Conservation (phyloP, 78 protist species). For the Dictyostelium brefeldianum region DNA sequence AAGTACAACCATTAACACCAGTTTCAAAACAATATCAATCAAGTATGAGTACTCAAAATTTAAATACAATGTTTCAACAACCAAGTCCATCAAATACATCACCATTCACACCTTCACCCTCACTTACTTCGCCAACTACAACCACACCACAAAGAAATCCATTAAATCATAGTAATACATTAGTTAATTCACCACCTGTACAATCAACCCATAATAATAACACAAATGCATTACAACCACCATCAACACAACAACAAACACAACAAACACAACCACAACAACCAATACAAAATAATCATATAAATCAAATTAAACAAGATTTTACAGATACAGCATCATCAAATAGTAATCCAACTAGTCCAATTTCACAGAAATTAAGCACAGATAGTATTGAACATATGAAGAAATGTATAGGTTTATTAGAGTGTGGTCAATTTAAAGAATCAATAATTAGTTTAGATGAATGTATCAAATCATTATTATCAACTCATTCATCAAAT, state of each 20-base stretch:
- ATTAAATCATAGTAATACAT: conserved; percentile 2
- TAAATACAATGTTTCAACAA: neutral
- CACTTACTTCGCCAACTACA: neutral
- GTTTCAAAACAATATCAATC: neutral
- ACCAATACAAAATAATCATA: neutral
- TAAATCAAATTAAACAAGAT: neutral
- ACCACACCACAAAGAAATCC: conserved; percentile 1
- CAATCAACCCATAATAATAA: neutral
- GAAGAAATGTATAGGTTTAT: conserved; percentile 48
- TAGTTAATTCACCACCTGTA: conserved; percentile 17
- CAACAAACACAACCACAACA: no score
- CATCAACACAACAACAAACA: neutral
- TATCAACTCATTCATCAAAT: conserved; percentile 10
- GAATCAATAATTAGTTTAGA: conserved; percentile 23
- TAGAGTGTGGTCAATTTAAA: conserved; percentile 46
- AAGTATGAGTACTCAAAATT: neutral
- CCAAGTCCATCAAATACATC: conserved; percentile 1
- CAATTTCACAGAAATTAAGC: conserved; percentile 23
- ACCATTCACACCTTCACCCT: neutral
- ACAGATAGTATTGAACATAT: conserved; percentile 29
- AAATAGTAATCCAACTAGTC: conserved; percentile 24
- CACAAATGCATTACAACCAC: neutral
- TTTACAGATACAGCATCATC: conserved; percentile 15
- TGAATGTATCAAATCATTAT: conserved; percentile 37
- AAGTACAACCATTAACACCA: conserved; percentile 61